Evolutionary conservation across 1,284 basidiomycete species (phyloP).

Genomic region (Moniliophthora roreri): DNA sequence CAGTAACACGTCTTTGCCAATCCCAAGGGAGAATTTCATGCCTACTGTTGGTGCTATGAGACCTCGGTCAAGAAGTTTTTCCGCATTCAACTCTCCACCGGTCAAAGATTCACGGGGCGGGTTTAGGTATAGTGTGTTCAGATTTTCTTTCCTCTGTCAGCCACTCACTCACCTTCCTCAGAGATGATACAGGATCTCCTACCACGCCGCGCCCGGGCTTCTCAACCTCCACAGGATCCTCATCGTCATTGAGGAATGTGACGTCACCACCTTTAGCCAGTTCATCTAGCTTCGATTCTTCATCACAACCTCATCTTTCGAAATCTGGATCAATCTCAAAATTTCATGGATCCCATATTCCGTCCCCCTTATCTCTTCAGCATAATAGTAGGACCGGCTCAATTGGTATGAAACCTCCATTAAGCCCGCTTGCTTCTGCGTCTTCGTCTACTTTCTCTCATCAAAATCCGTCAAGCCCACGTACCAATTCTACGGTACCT

Average conservation of each 20-base stretch:
- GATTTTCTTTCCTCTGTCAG: not conserved
- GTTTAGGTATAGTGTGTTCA: constrained; percentile 36
- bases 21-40: constrained; percentile 62
- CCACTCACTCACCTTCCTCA: not conserved
- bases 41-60: constrained; percentile 48
- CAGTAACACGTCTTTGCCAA: constrained; percentile 20
- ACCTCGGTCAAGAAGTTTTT: constrained; percentile 74
- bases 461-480: constrained; percentile 12
- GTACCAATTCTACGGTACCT: constrained; percentile 13
- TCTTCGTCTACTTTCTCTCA: constrained; percentile 14
- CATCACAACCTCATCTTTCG: constrained; percentile 10
- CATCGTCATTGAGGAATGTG: constrained; percentile 3
- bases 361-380: constrained; percentile 53
- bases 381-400: constrained; percentile 30
- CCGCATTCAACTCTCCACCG: constrained; percentile 52
- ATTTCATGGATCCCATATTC: constrained; percentile 31
- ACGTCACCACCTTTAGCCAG: constrained; percentile 20
- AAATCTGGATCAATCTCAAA: constrained; percentile 18
- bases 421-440: constrained; percentile 16
- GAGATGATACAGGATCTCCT: not conserved
- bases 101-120: constrained; percentile 23
- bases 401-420: constrained; percentile 15
- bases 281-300: no score
- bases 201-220: not conserved
- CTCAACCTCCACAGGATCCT: constrained; percentile 2